phyloP scores from a whole-genome alignment of 805 yeast genomes.

The Cyberlindnera samutprakarnensis region DNA sequence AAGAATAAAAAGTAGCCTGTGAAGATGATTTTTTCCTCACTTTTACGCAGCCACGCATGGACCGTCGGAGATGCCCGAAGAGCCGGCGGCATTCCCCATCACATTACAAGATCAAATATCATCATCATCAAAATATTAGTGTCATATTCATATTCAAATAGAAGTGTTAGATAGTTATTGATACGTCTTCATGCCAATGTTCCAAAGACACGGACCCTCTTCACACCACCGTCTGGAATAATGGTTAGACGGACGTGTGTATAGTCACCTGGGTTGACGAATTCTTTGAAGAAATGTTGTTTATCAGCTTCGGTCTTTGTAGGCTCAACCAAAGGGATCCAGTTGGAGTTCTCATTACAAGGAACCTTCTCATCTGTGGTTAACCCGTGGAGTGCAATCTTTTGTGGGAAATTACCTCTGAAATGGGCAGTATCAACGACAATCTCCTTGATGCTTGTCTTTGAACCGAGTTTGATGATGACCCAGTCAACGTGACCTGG shows the following conservation, averaged over 20 bases:
- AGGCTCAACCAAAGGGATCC: constrained; percentile 61
- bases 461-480: constrained; percentile 68
- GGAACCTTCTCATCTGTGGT: constrained; percentile 29
- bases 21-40: too few species aligned
- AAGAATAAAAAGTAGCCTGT: too few species aligned
- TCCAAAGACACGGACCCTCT: constrained; percentile 82
- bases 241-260: constrained; percentile 76
- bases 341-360: constrained; percentile 34
- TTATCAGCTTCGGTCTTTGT: constrained; percentile 76
- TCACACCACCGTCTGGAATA: constrained; percentile 96
- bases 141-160: too few species aligned
- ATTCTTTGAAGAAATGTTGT: constrained; percentile 52
- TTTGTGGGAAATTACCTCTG: constrained; percentile 92
- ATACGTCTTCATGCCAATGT: constrained; percentile 10
- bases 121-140: too few species aligned
- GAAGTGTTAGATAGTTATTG: too few species aligned
- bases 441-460: constrained; percentile 47
- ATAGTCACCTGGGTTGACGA: constrained; percentile 26
- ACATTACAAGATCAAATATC: too few species aligned
- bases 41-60: too few species aligned
- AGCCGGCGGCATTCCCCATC: too few species aligned
- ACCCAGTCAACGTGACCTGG: constrained; percentile 92
- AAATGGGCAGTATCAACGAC: constrained; percentile 89
- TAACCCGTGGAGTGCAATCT: constrained; percentile 60
- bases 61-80: too few species aligned